Evolutionary conservation across 495 filamentous ascomycete species (phyloP).

Genomic region (Penicillium longicatenatum): DNA sequence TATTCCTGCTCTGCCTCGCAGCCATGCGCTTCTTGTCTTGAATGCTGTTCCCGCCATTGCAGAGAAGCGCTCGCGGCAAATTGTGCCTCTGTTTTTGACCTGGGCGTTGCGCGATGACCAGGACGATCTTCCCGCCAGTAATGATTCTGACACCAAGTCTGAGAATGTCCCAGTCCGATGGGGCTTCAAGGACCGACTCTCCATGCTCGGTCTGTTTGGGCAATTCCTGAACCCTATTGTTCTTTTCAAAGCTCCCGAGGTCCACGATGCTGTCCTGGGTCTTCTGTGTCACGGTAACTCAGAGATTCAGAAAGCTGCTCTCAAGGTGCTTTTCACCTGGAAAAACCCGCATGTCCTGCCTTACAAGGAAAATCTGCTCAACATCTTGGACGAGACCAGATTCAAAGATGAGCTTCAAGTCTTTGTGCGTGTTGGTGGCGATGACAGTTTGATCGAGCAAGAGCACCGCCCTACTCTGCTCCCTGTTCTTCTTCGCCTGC

Average conservation of each 20-base stretch:
- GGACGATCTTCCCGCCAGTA: constrained; percentile 43
- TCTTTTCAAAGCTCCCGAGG: constrained; percentile 74
- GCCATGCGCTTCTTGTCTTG: constrained; percentile 79
- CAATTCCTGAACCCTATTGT: constrained; percentile 83
- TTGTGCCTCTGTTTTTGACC: constrained; percentile 83
- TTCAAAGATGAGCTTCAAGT: constrained; percentile 91
- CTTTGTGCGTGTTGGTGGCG: constrained; percentile 69
- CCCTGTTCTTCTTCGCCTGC: constrained; percentile 80
- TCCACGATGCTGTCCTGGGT: constrained; percentile 69
- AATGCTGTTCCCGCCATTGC: constrained; percentile 70
- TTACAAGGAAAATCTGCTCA: constrained; percentile 85
- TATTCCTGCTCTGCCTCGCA: constrained; percentile 54
- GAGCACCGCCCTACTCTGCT: constrained; percentile 72
- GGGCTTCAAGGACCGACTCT: constrained; percentile 74
- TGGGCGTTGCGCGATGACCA: constrained; percentile 63
- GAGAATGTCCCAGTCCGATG: constrained; percentile 38
- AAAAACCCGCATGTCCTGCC: constrained; percentile 71
- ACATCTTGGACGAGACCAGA: constrained; percentile 84
- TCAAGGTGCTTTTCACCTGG: constrained; percentile 89
- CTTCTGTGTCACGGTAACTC: constrained; percentile 84
- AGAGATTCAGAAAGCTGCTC: constrained; percentile 79
- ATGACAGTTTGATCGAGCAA: constrained; percentile 72
- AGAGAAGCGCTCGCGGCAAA: constrained; percentile 78
- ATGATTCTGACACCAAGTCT: constrained; percentile 17
- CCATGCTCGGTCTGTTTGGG: constrained; percentile 78